phyloP scores from a whole-genome alignment of 1,284 basidiomycete species.

The Cryptococcus sp. region DNA sequence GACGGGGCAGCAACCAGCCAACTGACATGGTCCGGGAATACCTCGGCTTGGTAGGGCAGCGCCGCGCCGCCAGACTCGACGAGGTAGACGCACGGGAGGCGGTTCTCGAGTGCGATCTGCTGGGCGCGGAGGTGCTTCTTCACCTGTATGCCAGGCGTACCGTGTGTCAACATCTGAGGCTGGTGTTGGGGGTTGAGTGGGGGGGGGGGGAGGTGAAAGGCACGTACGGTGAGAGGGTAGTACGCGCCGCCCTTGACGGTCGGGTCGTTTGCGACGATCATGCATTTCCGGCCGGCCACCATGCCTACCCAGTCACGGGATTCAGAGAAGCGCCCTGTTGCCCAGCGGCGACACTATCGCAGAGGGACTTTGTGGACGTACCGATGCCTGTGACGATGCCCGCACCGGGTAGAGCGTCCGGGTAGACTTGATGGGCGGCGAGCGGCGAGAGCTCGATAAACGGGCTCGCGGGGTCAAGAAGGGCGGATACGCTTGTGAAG shows the following conservation, averaged over 20 bases:
- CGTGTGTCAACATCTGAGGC: not conserved
- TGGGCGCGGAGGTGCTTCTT: conserved; percentile 96
- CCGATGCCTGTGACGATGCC: conserved; percentile 89
- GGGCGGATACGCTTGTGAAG: conserved; percentile 56
- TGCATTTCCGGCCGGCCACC: conserved; percentile 77
- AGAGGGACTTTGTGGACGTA: conserved; percentile 32
- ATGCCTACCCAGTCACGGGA: conserved; percentile 19
- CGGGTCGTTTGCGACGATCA: conserved; percentile 88
- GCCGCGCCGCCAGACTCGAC: conserved; percentile 94
- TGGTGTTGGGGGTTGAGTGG: not conserved
- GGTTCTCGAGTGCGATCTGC: conserved; percentile 84
- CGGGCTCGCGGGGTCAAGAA: conserved; percentile 82
- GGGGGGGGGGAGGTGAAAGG: not conserved
- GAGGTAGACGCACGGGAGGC: conserved; percentile 89
- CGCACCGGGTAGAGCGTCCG: conserved; percentile 76
- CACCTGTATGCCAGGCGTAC: conserved; percentile 54
- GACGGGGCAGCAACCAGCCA: conserved; percentile 47
- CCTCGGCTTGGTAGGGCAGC: conserved; percentile 86
- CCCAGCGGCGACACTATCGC: no score
- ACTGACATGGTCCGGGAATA: conserved; percentile 48
- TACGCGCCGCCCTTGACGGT: conserved; percentile 92
- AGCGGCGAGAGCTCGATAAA: conserved; percentile 84
- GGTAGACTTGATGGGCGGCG: conserved; percentile 84
- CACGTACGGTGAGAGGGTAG: conserved; percentile 77
- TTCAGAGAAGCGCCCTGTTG: no score